Conservation (phyloP, 148 eudicot species). For the Gaultheria prostrata region DNA sequence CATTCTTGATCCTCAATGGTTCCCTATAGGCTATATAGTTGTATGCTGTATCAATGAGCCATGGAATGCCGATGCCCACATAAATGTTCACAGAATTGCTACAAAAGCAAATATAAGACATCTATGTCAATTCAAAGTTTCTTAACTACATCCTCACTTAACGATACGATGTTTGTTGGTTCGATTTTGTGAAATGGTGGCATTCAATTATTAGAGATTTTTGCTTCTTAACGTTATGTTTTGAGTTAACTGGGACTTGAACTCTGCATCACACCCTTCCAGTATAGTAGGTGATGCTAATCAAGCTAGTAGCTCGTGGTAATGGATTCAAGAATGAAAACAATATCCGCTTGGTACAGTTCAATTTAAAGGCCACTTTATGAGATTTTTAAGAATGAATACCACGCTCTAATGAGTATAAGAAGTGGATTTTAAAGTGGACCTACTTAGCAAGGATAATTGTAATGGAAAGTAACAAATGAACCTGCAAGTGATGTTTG, state of each 20-base stretch:
- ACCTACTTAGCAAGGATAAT: background rate
- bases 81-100: constrained; percentile 95
- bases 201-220: background rate
- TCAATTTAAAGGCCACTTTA: background rate
- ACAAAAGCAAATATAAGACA: constrained; percentile 19
- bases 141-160: background rate
- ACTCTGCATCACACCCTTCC: background rate
- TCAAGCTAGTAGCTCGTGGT: background rate
- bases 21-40: constrained; percentile 55
- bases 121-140: constrained; percentile 5
- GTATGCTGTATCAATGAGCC: constrained; percentile 87
- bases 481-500: constrained; percentile 82
- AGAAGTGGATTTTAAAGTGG: constrained; percentile 7
- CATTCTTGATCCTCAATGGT: constrained; percentile 59
- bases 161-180: background rate
- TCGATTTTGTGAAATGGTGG: background rate
- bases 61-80: constrained; percentile 86
- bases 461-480: background rate
- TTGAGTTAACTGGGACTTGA: background rate
- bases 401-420: background rate
- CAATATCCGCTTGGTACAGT: background rate
- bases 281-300: background rate
- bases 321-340: background rate
- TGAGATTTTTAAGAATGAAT: background rate
- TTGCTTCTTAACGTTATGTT: background rate